Conservation (phyloP, 2,329 filamentous ascomycete genomes). For the Arthrobotrys sphaeroides region DNA sequence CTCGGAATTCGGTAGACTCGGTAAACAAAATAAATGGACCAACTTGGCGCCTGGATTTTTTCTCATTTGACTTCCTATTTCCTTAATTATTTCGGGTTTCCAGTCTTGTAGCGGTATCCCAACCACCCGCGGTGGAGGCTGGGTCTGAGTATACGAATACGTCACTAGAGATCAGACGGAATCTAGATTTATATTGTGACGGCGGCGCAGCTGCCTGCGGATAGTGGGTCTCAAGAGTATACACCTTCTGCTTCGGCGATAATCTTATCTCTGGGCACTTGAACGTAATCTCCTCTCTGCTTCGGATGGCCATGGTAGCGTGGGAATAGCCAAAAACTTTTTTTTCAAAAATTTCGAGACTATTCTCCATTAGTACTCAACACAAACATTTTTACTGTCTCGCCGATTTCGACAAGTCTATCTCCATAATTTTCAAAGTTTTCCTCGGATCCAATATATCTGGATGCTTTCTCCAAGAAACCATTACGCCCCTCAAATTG, state of each 20-base stretch:
- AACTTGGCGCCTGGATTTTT: conserved; percentile 3
- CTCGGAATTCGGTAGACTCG: conserved; percentile 2
- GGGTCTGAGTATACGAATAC: neutral
- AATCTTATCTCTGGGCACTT: conserved; percentile 22
- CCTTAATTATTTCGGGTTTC: no score
- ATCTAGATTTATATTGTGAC: conserved; percentile 11
- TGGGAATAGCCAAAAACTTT: neutral
- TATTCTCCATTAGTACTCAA: neutral
- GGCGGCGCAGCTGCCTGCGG: neutral
- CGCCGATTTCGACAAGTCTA: no score
- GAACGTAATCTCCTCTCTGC: neutral
- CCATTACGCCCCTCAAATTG: neutral
- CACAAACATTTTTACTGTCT: neutral
- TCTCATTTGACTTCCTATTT: no score
- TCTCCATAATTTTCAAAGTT: no score
- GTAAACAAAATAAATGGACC: no score
- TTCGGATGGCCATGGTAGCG: neutral
- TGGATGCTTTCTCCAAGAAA: neutral
- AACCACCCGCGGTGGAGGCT: neutral
- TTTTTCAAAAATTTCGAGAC: neutral
- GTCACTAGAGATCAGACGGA: conserved; percentile 26
- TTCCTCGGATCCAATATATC: no score
- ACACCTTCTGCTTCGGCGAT: conserved; percentile 20
- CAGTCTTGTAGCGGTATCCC: neutral
- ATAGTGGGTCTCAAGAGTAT: neutral